phyloP scores from a whole-genome alignment of 2,329 filamentous ascomycete species.

The Aspergillus sclerotialis region DNA sequence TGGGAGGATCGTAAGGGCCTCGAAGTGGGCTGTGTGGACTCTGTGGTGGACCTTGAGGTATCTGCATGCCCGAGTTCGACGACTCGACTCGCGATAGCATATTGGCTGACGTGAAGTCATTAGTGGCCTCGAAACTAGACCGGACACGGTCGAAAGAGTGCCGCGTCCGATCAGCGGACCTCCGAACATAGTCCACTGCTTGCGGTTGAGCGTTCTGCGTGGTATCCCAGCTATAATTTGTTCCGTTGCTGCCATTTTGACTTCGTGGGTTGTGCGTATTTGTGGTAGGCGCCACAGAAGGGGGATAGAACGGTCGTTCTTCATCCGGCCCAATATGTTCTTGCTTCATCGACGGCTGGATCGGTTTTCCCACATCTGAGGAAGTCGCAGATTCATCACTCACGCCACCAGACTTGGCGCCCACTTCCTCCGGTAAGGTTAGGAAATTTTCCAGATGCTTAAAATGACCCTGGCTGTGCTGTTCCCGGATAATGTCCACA shows the following conservation, averaged over 20 bases:
- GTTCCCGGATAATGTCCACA: constrained; percentile 91
- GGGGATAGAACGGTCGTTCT: constrained; percentile 84
- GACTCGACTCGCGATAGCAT: constrained; percentile 80
- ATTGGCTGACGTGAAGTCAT: constrained; percentile 86
- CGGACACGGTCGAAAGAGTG: constrained; percentile 80
- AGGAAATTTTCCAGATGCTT: constrained; percentile 59
- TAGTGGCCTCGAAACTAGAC: constrained; percentile 77
- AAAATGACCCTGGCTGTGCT: constrained; percentile 77
- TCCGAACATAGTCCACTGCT: constrained; percentile 53
- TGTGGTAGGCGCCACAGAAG: constrained; percentile 71
- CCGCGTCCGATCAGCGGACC: constrained; percentile 80
- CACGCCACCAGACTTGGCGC: constrained; percentile 29
- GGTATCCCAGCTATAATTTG: constrained; percentile 59
- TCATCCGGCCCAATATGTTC: constrained; percentile 69
- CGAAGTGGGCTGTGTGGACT: constrained; percentile 28
- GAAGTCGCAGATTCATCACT: constrained; percentile 36
- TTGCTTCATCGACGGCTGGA: constrained; percentile 51
- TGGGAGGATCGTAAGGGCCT: constrained; percentile 24
- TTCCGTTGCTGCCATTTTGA: constrained; percentile 89
- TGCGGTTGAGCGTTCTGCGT: constrained; percentile 48
- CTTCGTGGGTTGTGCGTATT: constrained; percentile 74
- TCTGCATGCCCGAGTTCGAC: constrained; percentile 31
- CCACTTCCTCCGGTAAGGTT: constrained; percentile 39
- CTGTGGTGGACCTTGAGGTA: constrained; percentile 23
- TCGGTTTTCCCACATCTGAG: constrained; percentile 39